These are phyloP conservation scores for Spinacia oleracea DNA, from an alignment of 179 eudicot genomes.

Conservation along the genomic window DNA sequence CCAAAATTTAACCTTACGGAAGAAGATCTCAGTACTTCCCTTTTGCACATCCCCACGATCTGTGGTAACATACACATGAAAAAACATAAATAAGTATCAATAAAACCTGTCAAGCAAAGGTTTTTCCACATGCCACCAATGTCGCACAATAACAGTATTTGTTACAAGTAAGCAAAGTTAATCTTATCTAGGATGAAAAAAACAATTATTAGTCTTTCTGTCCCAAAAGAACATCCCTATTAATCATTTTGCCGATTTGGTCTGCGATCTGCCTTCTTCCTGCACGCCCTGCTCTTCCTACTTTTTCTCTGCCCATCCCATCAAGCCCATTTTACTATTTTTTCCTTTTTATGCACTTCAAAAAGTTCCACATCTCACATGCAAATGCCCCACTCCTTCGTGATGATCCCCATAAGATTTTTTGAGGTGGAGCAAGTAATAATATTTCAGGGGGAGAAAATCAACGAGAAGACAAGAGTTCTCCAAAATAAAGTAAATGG, in stretches of 20 bases:
- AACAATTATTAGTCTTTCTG: background rate
- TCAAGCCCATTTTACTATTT: background rate
- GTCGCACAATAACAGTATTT: background rate
- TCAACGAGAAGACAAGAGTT: background rate
- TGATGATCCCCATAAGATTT: no score
- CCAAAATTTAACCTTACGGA: constrained; percentile 97
- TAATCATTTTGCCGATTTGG: background rate
- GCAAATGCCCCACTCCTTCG: background rate
- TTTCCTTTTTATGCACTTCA: background rate
- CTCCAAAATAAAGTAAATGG: background rate
- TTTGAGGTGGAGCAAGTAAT: background rate
- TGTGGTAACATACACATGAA: constrained; percentile 32
- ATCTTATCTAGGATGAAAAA: background rate
- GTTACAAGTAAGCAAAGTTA: background rate
- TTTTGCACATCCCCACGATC: constrained; percentile 94
- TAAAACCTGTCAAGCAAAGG: background rate
- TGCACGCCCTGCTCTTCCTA: background rate
- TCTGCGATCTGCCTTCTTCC: background rate
- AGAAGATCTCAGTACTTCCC: constrained; percentile 90
- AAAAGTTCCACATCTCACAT: background rate
- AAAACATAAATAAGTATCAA: background rate
- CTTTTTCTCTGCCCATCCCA: background rate
- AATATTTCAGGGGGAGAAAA: background rate
- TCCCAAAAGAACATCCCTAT: background rate
- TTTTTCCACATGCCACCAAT: background rate